Evolutionary conservation across 495 filamentous ascomycete genomes (phyloP), one percentile per base, ranked within the genome.

Genomic region (Lasiosphaeria ovina): DNA sequence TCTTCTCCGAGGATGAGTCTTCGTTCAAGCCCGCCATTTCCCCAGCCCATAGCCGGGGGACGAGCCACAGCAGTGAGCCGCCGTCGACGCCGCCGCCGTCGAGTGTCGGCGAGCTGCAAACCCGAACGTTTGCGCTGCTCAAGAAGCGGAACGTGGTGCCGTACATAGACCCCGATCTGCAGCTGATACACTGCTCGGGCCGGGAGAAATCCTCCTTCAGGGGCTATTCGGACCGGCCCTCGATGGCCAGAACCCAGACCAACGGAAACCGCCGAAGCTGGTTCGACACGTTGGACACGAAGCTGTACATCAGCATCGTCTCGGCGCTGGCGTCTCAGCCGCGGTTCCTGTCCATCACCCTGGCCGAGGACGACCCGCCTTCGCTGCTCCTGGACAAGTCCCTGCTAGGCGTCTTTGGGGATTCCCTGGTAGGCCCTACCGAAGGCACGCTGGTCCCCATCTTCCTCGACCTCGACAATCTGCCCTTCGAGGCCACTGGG

Each of bases 401-500:
- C 31, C 82, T 96, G 24, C 74, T 96, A 12, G 75, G 68, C 10
- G 71, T 88, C 54, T 89, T 89, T 59, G 83, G 80, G 17, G 81
- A 87, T 63, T 79, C 88, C 5, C 79, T 98, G 1, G 83, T 95
- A 0, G 93, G 94, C 11, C 87, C 87, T 35, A 90, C 87, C 48
- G 88, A 91, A 51, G 88, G 91, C 53, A 83, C 85, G 36, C 82
- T 97, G 14, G 85, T 98, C 12, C 93, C 94, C 0, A 94, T 98
- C 61, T 93, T 89, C 62, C 81, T 98, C 3, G 92, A 97, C 64
- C 78, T 98, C 53, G 83, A 83, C 24, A 85, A 87, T 35, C 78
- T 98, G 3, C 91, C 93, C 1, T 80, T 92, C 31, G 93, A 97
- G 72, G 92, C 90, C 4, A 96, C 92, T 1, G 94, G 94, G 38